phyloP scores from a whole-genome alignment of 2,329 filamentous ascomycete genomes.

The Penicillium sp. region DNA sequence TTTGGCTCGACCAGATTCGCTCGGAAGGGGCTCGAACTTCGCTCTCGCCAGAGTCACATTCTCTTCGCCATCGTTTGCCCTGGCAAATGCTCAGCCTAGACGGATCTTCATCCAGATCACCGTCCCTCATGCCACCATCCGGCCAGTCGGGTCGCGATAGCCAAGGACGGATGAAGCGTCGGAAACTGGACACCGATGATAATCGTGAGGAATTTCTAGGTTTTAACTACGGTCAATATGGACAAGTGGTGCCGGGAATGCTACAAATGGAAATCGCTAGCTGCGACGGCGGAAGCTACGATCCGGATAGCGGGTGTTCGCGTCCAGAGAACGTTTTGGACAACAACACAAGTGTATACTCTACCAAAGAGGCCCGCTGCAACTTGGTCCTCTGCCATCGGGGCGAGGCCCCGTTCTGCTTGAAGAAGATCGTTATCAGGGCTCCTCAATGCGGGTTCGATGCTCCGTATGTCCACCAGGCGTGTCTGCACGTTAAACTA shows the following conservation, averaged over 20 bases:
- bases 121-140: slow-evolving; percentile 28
- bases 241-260: slow-evolving; percentile 78
- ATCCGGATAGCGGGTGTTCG: slow-evolving; percentile 55
- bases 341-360: slow-evolving; percentile 82
- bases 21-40: slow-evolving; percentile 15
- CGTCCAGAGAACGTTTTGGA: slow-evolving; percentile 77
- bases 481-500: slow-evolving; percentile 25
- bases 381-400: slow-evolving; percentile 83
- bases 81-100: slow-evolving; percentile 19
- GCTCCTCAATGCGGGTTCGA: slow-evolving; percentile 79
- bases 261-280: slow-evolving; percentile 84
- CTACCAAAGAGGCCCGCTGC: slow-evolving; percentile 81
- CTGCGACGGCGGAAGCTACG: slow-evolving; percentile 76
- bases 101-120: slow-evolving; percentile 17
- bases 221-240: slow-evolving; percentile 80
- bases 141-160: slow-evolving; percentile 25
- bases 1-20: slow-evolving; percentile 11
- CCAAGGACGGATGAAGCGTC: slow-evolving; percentile 60
- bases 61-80: neutral
- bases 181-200: slow-evolving; percentile 67
- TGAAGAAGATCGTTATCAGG: slow-evolving; percentile 85
- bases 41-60: slow-evolving; percentile 7
- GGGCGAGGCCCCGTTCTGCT: slow-evolving; percentile 73
- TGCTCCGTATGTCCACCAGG: slow-evolving; percentile 66
- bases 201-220: slow-evolving; percentile 47